These are phyloP conservation scores for Capsicum baccatum DNA, from an alignment of 257 asterid genomes.

Conservation along the genomic window DNA sequence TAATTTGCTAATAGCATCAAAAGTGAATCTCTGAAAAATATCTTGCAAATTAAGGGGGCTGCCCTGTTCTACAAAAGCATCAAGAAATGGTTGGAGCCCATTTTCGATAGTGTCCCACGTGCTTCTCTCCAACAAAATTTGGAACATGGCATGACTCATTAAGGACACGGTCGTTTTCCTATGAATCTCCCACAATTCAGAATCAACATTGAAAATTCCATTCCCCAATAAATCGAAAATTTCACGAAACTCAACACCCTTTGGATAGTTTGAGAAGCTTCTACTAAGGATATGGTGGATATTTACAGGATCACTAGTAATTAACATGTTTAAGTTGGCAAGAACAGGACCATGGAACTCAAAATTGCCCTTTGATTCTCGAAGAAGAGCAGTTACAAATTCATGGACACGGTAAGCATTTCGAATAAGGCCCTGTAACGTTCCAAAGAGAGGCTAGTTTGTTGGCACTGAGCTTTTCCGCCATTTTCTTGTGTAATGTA, in stretches of 20 bases:
- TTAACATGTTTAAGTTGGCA: background rate
- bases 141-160: conserved; percentile 8
- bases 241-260: background rate
- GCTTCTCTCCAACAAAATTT: background rate
- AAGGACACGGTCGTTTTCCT: conserved; percentile 3
- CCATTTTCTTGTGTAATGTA: no score
- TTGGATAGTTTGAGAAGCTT: conserved; percentile 18
- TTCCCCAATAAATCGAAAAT: background rate
- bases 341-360: background rate
- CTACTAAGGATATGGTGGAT: background rate
- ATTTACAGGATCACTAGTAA: background rate
- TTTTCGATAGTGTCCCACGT: background rate
- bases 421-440: background rate
- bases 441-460: conserved; percentile 9
- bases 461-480: conserved; percentile 2
- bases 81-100: background rate
- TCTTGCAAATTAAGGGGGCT: background rate
- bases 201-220: conserved; percentile 19
- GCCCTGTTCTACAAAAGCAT: background rate
- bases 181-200: background rate
- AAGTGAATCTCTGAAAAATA: background rate
- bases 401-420: conserved; percentile 18
- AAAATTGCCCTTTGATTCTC: background rate
- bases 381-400: background rate
- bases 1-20: background rate